phyloP scores from a whole-genome alignment of 495 filamentous ascomycete species.

The Filosporella fistucella region DNA sequence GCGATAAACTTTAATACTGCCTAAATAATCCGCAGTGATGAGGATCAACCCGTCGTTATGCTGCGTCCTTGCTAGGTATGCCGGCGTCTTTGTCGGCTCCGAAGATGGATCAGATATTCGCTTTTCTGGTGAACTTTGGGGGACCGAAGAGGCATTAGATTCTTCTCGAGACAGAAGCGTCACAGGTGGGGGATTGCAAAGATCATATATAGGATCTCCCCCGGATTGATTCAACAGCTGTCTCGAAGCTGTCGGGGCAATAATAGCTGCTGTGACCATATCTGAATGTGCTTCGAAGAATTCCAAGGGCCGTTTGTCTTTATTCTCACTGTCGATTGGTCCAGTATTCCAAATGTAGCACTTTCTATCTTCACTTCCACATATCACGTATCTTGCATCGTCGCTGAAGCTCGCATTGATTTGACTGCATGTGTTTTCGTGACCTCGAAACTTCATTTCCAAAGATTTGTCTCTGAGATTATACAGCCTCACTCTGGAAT shows the following conservation, averaged over 20 bases:
- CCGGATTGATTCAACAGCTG: conserved; percentile 71
- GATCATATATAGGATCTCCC: conserved; percentile 91
- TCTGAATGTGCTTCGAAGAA: conserved; percentile 85
- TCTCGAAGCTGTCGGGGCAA: conserved; percentile 76
- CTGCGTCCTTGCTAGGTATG: conserved; percentile 66
- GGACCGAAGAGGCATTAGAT: conserved; percentile 27
- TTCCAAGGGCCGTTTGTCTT: conserved; percentile 77
- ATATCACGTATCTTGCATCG: conserved; percentile 82
- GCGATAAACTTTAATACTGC: conserved; percentile 87
- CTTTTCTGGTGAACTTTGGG: conserved; percentile 15
- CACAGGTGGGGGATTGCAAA: conserved; percentile 93
- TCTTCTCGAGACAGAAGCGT: conserved; percentile 76
- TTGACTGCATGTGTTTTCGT: conserved; percentile 88
- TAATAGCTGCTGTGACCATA: conserved; percentile 80
- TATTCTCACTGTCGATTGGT: conserved; percentile 51
- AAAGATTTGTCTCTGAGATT: conserved; percentile 77
- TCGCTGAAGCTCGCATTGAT: conserved; percentile 88
- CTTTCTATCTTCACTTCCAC: conserved; percentile 86
- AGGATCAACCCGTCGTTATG: conserved; percentile 90
- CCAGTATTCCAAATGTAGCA: conserved; percentile 83
- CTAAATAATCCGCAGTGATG: conserved; percentile 82
- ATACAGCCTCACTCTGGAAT: conserved; percentile 90
- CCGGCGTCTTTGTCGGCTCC: conserved; percentile 56
- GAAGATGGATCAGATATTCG: conserved; percentile 34
- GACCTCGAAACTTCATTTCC: conserved; percentile 87